These are phyloP conservation scores for Pleurotus cornucopiae DNA, from an alignment of 768 basidiomycete species.

Conservation along the genomic window DNA sequence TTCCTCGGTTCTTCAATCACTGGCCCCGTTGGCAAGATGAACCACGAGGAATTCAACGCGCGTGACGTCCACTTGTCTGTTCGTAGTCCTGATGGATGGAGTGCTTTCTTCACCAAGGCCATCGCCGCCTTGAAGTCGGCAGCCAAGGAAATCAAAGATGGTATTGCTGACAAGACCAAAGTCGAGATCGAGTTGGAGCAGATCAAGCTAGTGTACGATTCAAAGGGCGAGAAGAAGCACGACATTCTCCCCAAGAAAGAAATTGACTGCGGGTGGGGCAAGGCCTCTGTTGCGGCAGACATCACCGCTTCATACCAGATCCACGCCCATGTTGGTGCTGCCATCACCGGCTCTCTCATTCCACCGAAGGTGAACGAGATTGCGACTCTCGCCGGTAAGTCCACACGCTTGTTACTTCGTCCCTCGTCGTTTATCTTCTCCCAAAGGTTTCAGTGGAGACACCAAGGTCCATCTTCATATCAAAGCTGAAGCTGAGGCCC, in stretches of 20 bases:
- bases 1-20: conserved; percentile 3
- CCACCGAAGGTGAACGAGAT: background rate
- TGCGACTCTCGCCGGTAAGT: background rate
- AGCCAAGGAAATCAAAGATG: background rate
- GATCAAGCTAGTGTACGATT: background rate
- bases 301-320: background rate
- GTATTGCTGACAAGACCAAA: conserved; percentile 3
- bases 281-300: background rate
- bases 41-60: conserved; percentile 1
- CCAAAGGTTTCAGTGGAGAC: background rate
- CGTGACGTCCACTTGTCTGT: background rate
- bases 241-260: conserved; percentile 1
- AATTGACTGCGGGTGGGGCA: conserved; percentile 2
- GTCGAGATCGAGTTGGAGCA: background rate
- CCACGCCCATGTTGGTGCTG: conserved; percentile 1
- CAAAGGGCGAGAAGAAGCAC: conserved; percentile 4
- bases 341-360: background rate
- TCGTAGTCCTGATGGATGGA: background rate
- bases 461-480: background rate
- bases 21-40: conserved; percentile 1
- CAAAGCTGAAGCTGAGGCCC: conserved; percentile 1
- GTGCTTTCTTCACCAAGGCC: background rate
- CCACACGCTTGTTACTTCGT: background rate
- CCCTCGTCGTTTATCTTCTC: background rate
- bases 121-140: background rate